These are phyloP conservation scores for Daucus carota DNA, from an alignment of 129 eudicot species.

Conservation along the genomic window DNA sequence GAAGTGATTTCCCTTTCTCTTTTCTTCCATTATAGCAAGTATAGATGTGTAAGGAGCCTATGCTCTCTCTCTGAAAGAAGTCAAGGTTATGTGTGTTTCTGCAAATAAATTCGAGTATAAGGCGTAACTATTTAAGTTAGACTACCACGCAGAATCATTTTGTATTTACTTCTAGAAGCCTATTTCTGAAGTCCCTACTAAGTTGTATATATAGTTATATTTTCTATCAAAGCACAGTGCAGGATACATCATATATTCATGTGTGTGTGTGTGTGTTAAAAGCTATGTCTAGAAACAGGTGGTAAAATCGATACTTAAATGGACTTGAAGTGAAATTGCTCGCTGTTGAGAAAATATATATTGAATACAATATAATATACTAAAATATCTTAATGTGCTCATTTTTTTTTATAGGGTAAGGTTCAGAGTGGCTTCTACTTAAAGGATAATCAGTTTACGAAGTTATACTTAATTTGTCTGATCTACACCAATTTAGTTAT, in stretches of 20 bases:
- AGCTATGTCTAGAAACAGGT: neutral
- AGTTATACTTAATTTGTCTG: neutral
- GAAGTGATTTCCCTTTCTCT: neutral
- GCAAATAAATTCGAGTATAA: neutral
- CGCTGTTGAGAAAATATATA: neutral
- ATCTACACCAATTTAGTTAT: neutral
- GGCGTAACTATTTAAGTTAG: neutral
- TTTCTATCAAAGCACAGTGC: neutral
- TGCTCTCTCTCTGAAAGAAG: neutral
- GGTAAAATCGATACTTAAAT: neutral
- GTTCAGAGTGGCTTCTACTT: neutral
- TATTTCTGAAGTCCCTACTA: neutral
- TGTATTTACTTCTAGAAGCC: neutral
- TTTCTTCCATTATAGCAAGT: neutral
- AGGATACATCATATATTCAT: neutral
- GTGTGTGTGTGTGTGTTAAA: too few species aligned
- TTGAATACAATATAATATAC: neutral
- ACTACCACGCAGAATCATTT: neutral
- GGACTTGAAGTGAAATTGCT: neutral
- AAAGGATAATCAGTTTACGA: neutral
- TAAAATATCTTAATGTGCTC: neutral
- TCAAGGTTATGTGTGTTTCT: neutral
- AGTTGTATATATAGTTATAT: neutral
- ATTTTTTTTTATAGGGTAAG: neutral
- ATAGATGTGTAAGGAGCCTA: neutral